Evolutionary conservation across 257 asterid species (phyloP).

Genomic region (Solanum sejunctum): DNA sequence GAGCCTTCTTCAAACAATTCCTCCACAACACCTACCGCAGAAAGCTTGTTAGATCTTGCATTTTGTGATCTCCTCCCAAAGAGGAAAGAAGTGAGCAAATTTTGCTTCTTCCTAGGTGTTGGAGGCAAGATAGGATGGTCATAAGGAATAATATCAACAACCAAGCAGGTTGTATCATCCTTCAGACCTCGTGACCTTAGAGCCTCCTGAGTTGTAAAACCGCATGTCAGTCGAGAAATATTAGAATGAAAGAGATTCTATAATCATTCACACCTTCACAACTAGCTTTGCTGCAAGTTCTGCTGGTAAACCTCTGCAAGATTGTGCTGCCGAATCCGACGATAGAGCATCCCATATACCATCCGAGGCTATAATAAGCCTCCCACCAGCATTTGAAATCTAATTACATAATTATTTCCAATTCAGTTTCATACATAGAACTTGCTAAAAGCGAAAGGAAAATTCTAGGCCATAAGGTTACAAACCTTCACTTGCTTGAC

Average conservation of each 20-base stretch:
- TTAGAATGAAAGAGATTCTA: background rate
- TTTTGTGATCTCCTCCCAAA: slow-evolving; percentile 47
- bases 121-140: slow-evolving; percentile 69
- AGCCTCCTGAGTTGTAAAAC: slow-evolving; percentile 61
- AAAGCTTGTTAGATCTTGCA: slow-evolving; percentile 58
- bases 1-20: slow-evolving; percentile 99
- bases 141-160: slow-evolving; percentile 96
- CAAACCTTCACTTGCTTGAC: slow-evolving; percentile 98
- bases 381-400: slow-evolving; percentile 97
- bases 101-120: slow-evolving; percentile 63
- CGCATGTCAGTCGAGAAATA: background rate
- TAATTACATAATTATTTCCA: slow-evolving; percentile 11
- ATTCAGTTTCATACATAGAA: background rate
- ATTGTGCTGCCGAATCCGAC: slow-evolving; percentile 76
- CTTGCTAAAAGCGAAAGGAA: background rate
- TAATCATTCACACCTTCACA: slow-evolving; percentile 55
- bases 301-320: slow-evolving; percentile 95
- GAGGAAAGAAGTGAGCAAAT: slow-evolving; percentile 50
- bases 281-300: slow-evolving; percentile 96
- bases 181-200: slow-evolving; percentile 94
- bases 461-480: slow-evolving; percentile 1
- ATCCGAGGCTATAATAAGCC: slow-evolving; percentile 96
- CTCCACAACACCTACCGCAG: slow-evolving; percentile 92
- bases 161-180: slow-evolving; percentile 99
- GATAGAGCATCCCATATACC: slow-evolving; percentile 98